Conservation (phyloP, 2,329 filamentous ascomycete species). For the Alternaria sp. region DNA sequence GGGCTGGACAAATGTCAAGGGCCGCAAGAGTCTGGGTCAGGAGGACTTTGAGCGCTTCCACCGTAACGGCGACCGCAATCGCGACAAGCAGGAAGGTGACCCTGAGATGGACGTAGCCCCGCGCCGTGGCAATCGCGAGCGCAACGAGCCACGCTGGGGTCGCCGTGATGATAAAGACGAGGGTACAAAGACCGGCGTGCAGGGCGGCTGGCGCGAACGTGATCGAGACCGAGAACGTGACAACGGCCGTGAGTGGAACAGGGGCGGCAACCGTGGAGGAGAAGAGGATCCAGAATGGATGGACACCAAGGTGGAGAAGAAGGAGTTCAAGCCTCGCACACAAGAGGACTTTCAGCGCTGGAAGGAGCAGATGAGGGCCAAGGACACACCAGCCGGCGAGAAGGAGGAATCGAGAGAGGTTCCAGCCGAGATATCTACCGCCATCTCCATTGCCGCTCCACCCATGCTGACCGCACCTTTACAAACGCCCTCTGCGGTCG, state of each 20-base stretch:
- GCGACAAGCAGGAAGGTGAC: slow-evolving; percentile 56
- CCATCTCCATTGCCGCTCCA: slow-evolving; percentile 30
- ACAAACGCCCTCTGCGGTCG: slow-evolving; percentile 69
- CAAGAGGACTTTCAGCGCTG: slow-evolving; percentile 93
- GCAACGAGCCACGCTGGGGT: slow-evolving; percentile 74
- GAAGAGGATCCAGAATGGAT: slow-evolving; percentile 86
- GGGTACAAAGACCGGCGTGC: slow-evolving; percentile 53
- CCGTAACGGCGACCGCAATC: slow-evolving; percentile 63
- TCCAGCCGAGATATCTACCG: slow-evolving; percentile 30
- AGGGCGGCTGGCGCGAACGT: slow-evolving; percentile 67
- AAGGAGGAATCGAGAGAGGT: slow-evolving; percentile 53
- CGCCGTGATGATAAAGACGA: slow-evolving; percentile 68
- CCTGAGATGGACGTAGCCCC: slow-evolving; percentile 58
- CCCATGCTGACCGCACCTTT: slow-evolving; percentile 54
- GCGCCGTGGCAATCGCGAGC: slow-evolving; percentile 70
- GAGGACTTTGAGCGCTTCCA: slow-evolving; percentile 76
- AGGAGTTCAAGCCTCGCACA: slow-evolving; percentile 75
- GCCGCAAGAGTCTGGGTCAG: slow-evolving; percentile 75
- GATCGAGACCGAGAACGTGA: slow-evolving; percentile 48
- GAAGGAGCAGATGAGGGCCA: slow-evolving; percentile 88
- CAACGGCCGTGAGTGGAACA: slow-evolving; percentile 63
- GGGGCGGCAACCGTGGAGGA: slow-evolving; percentile 60
- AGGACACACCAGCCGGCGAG: slow-evolving; percentile 58
- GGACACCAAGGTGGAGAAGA: slow-evolving; percentile 71
- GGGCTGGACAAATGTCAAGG: slow-evolving; percentile 77